These are phyloP conservation scores for Tricladium varicosporioides DNA, from an alignment of 2,329 filamentous ascomycete genomes.

Conservation along the genomic window DNA sequence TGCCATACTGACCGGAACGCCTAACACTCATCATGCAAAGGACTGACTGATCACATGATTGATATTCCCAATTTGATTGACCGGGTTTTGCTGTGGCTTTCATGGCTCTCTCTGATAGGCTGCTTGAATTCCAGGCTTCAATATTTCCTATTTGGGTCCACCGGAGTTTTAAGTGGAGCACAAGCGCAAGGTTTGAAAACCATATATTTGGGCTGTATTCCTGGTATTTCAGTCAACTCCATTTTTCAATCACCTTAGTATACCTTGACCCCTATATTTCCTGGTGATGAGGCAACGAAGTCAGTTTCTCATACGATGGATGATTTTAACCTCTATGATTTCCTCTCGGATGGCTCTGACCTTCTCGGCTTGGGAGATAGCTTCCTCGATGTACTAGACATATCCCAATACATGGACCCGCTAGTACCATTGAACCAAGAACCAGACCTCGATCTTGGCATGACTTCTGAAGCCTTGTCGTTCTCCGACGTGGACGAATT, in stretches of 20 bases:
- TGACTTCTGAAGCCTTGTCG: too few species aligned
- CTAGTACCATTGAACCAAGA: too few species aligned
- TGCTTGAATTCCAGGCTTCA: not conserved
- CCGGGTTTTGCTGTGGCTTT: not conserved
- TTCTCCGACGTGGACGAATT: too few species aligned
- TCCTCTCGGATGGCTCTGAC: too few species aligned
- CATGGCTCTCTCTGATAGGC: not conserved
- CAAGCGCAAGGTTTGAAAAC: not conserved
- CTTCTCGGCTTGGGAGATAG: not conserved
- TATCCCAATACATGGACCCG: not conserved
- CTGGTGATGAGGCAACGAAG: too few species aligned
- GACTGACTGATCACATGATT: not conserved
- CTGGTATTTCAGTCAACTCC: too few species aligned
- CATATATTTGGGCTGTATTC: not conserved
- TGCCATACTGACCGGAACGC: not conserved
- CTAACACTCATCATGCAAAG: not conserved
- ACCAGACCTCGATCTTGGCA: too few species aligned
- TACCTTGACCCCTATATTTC: too few species aligned
- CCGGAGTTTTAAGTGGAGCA: not conserved
- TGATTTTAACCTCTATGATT: too few species aligned
- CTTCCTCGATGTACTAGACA: not conserved
- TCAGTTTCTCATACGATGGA: too few species aligned
- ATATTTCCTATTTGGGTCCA: not conserved
- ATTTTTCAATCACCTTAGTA: too few species aligned
- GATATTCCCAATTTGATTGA: not conserved